Conservation (phyloP, 1,139 yeast genomes). For the Blastobotrys persicus region DNA sequence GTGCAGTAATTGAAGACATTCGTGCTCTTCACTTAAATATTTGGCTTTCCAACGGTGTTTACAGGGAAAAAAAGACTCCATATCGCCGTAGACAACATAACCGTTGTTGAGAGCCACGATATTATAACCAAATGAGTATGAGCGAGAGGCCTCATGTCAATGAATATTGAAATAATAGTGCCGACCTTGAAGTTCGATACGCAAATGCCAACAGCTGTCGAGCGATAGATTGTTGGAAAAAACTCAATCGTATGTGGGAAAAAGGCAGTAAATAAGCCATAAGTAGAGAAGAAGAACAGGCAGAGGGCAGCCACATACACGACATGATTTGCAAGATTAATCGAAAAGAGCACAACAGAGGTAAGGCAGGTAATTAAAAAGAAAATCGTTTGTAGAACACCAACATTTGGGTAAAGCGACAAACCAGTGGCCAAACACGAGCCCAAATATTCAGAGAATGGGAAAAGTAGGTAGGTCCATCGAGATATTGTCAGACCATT, state of each 20-base stretch:
- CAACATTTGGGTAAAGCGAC: not conserved
- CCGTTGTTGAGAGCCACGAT: not conserved
- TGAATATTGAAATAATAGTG: not conserved
- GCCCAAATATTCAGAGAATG: not conserved
- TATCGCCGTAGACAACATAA: not conserved
- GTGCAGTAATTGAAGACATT: no score
- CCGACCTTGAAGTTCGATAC: not conserved
- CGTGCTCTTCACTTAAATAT: not conserved
- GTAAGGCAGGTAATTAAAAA: not conserved
- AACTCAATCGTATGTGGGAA: not conserved
- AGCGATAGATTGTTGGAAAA: not conserved
- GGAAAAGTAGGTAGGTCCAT: not conserved
- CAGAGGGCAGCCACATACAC: not conserved
- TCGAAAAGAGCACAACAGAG: not conserved
- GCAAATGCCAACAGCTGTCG: not conserved
- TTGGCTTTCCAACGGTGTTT: constrained; percentile 3
- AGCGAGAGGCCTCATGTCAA: not conserved
- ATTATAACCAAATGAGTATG: not conserved
- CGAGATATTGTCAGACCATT: not conserved
- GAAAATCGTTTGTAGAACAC: not conserved
- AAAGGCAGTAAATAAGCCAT: not conserved
- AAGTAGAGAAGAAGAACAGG: not conserved
- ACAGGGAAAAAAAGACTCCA: not conserved
- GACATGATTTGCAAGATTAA: not conserved
- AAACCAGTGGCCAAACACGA: not conserved